These are phyloP conservation scores for Mimosa bimucronata DNA, from an alignment of 306 rosid genomes.

Conservation along the genomic window DNA sequence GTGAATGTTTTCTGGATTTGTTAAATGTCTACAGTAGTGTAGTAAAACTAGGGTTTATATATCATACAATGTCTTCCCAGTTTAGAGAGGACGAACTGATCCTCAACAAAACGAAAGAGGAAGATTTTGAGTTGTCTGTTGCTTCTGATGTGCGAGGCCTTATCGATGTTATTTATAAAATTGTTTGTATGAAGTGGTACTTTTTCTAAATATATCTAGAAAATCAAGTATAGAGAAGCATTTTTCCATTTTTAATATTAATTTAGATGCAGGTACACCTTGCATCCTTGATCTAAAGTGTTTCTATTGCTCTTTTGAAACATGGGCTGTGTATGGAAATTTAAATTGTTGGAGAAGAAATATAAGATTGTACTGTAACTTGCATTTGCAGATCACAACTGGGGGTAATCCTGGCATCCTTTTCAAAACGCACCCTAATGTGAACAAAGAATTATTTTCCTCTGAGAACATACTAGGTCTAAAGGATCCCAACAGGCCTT, in stretches of 20 bases:
- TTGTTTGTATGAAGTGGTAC: background rate
- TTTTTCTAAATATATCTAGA: background rate
- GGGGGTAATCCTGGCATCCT: conserved; percentile 80
- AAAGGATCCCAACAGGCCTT: conserved; percentile 85
- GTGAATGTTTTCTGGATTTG: background rate
- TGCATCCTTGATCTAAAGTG: background rate
- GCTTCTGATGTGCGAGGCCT: background rate
- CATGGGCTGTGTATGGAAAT: conserved; percentile 23
- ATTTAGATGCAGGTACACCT: conserved; percentile 13
- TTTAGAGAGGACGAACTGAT: background rate
- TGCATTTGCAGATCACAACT: conserved; percentile 75
- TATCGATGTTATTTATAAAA: background rate
- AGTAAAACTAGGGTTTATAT: background rate
- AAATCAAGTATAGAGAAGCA: background rate
- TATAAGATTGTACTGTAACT: conserved; percentile 30
- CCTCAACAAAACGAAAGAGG: background rate
- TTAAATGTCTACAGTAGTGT: conserved; percentile 7
- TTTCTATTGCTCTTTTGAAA: background rate
- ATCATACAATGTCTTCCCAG: background rate
- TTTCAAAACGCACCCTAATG: conserved; percentile 98
- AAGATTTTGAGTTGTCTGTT: background rate
- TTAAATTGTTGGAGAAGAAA: conserved; percentile 27
- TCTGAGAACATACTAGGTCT: conserved; percentile 69
- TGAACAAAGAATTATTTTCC: conserved; percentile 93
- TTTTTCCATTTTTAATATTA: conserved; percentile 7